Conservation (phyloP, 257 asterid species). For the Solanum rostratum region DNA sequence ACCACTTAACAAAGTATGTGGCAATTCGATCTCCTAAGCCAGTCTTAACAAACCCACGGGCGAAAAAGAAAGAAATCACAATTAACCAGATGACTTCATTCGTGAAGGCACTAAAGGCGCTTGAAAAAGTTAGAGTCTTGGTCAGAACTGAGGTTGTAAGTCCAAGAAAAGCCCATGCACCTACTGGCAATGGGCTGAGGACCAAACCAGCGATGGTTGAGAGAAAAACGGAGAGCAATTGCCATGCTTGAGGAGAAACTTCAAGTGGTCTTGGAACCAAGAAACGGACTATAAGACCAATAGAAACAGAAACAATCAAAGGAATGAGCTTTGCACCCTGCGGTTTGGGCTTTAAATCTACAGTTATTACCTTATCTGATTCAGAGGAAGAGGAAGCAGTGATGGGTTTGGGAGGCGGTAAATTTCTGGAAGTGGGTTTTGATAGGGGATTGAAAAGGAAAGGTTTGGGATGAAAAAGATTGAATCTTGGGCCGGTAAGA, state of each 20-base stretch:
- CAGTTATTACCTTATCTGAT: slow-evolving; percentile 4
- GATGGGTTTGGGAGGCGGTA: not conserved
- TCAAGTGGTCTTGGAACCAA: slow-evolving; percentile 62
- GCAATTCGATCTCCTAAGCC: slow-evolving; percentile 91
- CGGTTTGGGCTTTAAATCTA: slow-evolving; percentile 13
- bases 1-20: slow-evolving; percentile 73
- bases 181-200: slow-evolving; percentile 79
- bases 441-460: slow-evolving; percentile 6
- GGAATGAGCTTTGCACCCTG: slow-evolving; percentile 72
- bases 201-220: slow-evolving; percentile 88
- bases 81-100: slow-evolving; percentile 90
- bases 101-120: slow-evolving; percentile 82
- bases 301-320: slow-evolving; percentile 43
- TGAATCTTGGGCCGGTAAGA: not conserved
- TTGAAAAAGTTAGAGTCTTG: slow-evolving; percentile 47
- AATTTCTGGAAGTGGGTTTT: not conserved
- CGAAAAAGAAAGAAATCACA: slow-evolving; percentile 84
- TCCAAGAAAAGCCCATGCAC: slow-evolving; percentile 92
- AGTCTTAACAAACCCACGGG: slow-evolving; percentile 90
- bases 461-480: slow-evolving; percentile 5
- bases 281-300: slow-evolving; percentile 62
- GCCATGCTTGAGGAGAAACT: slow-evolving; percentile 86
- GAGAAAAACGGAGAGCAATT: slow-evolving; percentile 66
- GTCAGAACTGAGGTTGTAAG: slow-evolving; percentile 64
- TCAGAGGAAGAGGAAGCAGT: slow-evolving; percentile 1